Base-by-base conservation (phyloP, 306 rosid genomes). In the Vigna mungo region DNA sequence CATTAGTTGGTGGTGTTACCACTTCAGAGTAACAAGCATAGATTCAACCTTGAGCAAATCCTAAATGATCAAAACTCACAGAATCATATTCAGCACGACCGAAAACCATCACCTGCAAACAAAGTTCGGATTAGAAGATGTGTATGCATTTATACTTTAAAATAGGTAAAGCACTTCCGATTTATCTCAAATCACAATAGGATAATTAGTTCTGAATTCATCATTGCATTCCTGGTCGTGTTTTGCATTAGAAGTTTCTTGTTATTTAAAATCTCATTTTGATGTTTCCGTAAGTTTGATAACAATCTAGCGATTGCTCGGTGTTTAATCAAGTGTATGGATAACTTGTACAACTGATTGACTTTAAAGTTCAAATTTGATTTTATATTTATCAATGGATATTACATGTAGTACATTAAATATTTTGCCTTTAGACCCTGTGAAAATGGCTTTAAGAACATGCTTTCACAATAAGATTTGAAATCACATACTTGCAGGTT, bases 51-150 rank as follows among this genome's bases (percentile, higher is more conserved):
- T 55, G 21, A 63, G 51, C 12, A 18, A 18, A 48, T 55, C 70
- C 27, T 34, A 77, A 51, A 61, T 72, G 47, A 18, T 55, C 74
- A 43, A 71, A 32, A 41, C 74, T 34, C 30, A 60, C 20, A 17
- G 34, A 63, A 17, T 32, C 21, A 37, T 15, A 68, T 68, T 61
- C 54, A 52, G 39, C 59, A 69, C 30, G 59, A 65, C 58, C 18
- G 59, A 76, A 66, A 55, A 37, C 23, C 78, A 62, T 48, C 60
- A 79, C 77, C 88, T 85, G 80, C 80, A 79, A 21, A 52, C 12
- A 66, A 39, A 75, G 30, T 9, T 27, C 1, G 73, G 9, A 47
- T 77, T 48, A 61, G 49, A 67, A 13, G 4, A 12, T 23, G 30
- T 17, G 20, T 15, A 21, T 11, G 61, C 69, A 30, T 56, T 68